phyloP scores from a whole-genome alignment of 2,329 filamentous ascomycete species.

The Penicillium sp. region DNA sequence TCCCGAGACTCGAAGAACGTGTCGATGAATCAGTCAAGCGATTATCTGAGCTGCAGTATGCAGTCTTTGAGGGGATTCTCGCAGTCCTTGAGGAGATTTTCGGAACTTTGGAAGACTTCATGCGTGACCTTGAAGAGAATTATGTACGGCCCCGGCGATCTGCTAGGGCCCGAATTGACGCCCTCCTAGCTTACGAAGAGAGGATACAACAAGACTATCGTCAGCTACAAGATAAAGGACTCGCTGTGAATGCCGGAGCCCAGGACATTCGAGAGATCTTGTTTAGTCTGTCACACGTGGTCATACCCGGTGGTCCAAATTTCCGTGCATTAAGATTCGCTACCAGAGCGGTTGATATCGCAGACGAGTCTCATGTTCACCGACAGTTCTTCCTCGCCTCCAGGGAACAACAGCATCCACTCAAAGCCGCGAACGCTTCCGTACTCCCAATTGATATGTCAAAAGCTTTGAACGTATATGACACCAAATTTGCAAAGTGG shows the following conservation, averaged over 20 bases:
- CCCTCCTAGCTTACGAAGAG: slow-evolving; percentile 4
- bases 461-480: neutral
- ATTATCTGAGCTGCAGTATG: neutral
- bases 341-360: neutral
- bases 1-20: neutral
- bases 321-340: neutral
- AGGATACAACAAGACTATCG: slow-evolving; percentile 6
- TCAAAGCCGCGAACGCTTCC: neutral
- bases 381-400: neutral
- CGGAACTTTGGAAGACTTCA: neutral
- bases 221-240: slow-evolving; percentile 2
- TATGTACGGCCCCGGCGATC: slow-evolving; percentile 15
- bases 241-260: neutral
- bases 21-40: neutral
- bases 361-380: neutral
- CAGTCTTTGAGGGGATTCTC: neutral
- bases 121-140: slow-evolving; percentile 1
- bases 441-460: too few relatives aligned
- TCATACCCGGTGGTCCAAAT: neutral
- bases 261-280: neutral
- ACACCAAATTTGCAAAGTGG: too few relatives aligned
- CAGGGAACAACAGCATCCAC: neutral
- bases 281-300: neutral
- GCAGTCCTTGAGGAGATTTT: neutral
- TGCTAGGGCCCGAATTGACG: slow-evolving; percentile 20